A percentile compares a stretch with the other conserved stretches of the same genome.
Conservation (phyloP, 1,139 yeast genomes). For the Diutina catenulata region DNA sequence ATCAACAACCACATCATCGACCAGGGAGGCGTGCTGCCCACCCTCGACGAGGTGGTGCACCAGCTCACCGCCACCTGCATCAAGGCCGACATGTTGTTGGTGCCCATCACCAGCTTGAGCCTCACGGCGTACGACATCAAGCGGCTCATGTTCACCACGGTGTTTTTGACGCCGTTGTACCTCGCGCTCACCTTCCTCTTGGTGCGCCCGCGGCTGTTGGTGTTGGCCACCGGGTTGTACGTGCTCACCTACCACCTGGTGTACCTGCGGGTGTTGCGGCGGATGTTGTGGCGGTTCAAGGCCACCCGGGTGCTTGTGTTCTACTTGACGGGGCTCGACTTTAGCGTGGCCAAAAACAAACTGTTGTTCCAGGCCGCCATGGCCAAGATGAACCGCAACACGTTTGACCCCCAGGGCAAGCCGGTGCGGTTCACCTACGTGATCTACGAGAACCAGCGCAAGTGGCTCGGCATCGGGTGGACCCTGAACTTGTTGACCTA, state of each 20-base stretch:
- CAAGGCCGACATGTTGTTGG: conserved; percentile 63
- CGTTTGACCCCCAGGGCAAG: conserved; percentile 19
- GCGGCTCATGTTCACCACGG: conserved; percentile 69
- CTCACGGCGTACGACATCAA: conserved; percentile 70
- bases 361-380: conserved; percentile 43
- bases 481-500: conserved; percentile 81
- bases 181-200: conserved; percentile 56
- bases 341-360: conserved; percentile 42
- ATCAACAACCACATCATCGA: conserved; percentile 37
- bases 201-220: conserved; percentile 57
- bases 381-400: conserved; percentile 45
- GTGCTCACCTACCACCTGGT: conserved; percentile 77
- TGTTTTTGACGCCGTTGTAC: conserved; percentile 77
- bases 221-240: conserved; percentile 49
- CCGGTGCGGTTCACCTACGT: conserved; percentile 87
- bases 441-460: conserved; percentile 88
- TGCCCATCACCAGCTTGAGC: conserved; percentile 63
- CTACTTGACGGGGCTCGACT: conserved; percentile 80
- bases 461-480: conserved; percentile 99
- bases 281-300: conserved; percentile 74
- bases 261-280: conserved; percentile 71
- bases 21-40: conserved; percentile 58
- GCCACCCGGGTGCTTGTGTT: conserved; percentile 59
- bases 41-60: conserved; percentile 82
- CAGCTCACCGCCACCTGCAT: conserved; percentile 65